Conservation (phyloP, 2,329 filamentous ascomycete genomes). For the Xylaria sp. region DNA sequence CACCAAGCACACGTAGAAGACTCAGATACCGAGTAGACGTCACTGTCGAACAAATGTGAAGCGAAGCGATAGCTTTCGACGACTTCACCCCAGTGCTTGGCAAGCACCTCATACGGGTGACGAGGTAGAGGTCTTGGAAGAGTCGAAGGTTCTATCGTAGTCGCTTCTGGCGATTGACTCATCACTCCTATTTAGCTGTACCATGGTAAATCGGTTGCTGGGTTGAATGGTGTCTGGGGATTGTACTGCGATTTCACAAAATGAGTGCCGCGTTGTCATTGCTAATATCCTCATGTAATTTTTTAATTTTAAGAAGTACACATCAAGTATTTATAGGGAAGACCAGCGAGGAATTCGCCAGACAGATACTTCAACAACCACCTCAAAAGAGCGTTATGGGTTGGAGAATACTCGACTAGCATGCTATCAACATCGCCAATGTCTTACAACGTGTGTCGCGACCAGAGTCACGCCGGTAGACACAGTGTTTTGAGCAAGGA, state of each 20-base stretch:
- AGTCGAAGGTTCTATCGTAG: background rate
- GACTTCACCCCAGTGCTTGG: slow-evolving; percentile 14
- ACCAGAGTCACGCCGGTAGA: too few species aligned
- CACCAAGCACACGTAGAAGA: slow-evolving; percentile 1
- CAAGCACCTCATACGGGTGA: slow-evolving; percentile 9
- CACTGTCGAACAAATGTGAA: slow-evolving; percentile 4
- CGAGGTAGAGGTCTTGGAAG: background rate
- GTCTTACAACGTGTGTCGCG: too few species aligned
- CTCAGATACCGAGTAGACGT: background rate
- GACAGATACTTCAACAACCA: too few species aligned
- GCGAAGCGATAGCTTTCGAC: slow-evolving; percentile 9
- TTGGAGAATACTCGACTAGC: too few species aligned
- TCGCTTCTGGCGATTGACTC: background rate
- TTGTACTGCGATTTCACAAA: background rate
- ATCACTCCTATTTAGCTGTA: background rate
- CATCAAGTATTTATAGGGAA: too few species aligned
- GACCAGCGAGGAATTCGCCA: too few species aligned
- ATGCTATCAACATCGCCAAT: too few species aligned
- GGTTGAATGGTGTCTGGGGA: background rate
- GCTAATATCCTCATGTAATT: too few species aligned
- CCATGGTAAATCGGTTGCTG: slow-evolving; percentile 6
- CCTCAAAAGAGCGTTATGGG: too few species aligned
- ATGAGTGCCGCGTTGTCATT: too few species aligned
- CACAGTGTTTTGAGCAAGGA: too few species aligned
- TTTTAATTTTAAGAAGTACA: too few species aligned